Evolutionary conservation across 1,284 basidiomycete species (phyloP).

Genomic region (Irpex sp.): DNA sequence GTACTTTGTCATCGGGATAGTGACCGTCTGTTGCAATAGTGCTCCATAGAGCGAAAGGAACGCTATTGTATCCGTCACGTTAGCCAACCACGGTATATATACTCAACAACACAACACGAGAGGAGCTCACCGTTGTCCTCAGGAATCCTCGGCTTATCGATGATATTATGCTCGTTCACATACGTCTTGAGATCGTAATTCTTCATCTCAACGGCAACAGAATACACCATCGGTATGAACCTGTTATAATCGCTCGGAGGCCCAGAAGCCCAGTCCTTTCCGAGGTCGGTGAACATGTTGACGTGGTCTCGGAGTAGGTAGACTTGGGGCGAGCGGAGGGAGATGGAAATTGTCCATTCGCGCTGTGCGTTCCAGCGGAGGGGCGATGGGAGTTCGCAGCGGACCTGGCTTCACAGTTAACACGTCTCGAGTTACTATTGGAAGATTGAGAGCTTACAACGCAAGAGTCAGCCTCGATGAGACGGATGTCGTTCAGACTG

Average conservation of each 20-base stretch:
- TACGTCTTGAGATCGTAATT: slow-evolving; percentile 81
- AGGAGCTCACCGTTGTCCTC: slow-evolving; percentile 76
- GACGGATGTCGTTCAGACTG: slow-evolving; percentile 81
- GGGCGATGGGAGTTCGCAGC: slow-evolving; percentile 62
- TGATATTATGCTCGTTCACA: slow-evolving; percentile 93
- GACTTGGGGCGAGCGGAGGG: slow-evolving; percentile 67
- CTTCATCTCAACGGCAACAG: slow-evolving; percentile 64
- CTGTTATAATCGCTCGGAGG: slow-evolving; percentile 74
- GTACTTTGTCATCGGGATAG: slow-evolving; percentile 71
- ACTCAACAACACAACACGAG: too few species aligned
- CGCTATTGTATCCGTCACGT: slow-evolving; percentile 40
- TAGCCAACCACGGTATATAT: neutral
- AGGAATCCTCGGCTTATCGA: slow-evolving; percentile 76
- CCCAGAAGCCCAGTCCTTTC: slow-evolving; percentile 85
- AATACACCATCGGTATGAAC: slow-evolving; percentile 82
- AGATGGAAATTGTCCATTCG: slow-evolving; percentile 73
- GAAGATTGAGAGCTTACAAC: slow-evolving; percentile 40
- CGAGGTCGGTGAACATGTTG: slow-evolving; percentile 87
- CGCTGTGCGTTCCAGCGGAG: slow-evolving; percentile 68
- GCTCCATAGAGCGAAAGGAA: slow-evolving; percentile 66
- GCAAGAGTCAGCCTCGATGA: slow-evolving; percentile 75
- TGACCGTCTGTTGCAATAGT: slow-evolving; percentile 45
- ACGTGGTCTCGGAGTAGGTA: slow-evolving; percentile 87
- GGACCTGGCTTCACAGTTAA: too few species aligned
- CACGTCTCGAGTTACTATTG: too few species aligned